phyloP scores from a whole-genome alignment of 2,329 filamentous ascomycete genomes.

The Penicillium capsulatum region DNA sequence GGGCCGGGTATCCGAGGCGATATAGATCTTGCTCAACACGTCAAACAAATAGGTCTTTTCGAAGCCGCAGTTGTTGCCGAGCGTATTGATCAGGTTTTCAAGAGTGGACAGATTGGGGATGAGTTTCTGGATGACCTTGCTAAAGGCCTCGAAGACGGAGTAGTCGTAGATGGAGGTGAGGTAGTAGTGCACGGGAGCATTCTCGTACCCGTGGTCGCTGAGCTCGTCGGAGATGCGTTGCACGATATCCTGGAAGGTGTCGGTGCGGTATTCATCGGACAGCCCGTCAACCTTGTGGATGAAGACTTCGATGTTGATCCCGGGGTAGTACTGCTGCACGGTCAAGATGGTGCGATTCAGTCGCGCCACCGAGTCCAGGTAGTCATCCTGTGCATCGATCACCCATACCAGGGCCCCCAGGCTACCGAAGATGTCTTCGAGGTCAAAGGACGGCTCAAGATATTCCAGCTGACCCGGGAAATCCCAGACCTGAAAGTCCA shows the following conservation, averaged over 20 bases:
- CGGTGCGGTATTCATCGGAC: constrained; percentile 91
- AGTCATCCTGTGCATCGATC: constrained; percentile 97
- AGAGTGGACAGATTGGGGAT: constrained; percentile 90
- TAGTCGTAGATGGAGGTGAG: constrained; percentile 98
- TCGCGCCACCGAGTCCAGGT: constrained; percentile 81
- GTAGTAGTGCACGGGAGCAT: constrained; percentile 90
- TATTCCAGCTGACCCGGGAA: constrained; percentile 94
- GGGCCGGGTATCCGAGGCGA: constrained; percentile 88
- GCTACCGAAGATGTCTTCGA: constrained; percentile 89
- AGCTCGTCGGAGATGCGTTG: constrained; percentile 96
- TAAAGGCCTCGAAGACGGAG: constrained; percentile 96
- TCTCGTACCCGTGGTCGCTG: constrained; percentile 87
- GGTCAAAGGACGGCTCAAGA: constrained; percentile 81
- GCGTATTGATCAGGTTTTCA: constrained; percentile 87
- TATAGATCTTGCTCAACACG: constrained; percentile 96
- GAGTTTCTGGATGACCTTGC: constrained; percentile 96
- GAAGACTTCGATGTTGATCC: constrained; percentile 96
- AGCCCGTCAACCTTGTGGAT: constrained; percentile 99
- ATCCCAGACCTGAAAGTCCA: constrained; percentile 99
- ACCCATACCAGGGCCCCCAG: constrained; percentile 97
- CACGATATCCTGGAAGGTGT: constrained; percentile 94
- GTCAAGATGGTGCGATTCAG: constrained; percentile 86
- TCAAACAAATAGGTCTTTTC: constrained; percentile 99
- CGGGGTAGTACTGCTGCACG: constrained; percentile 80
- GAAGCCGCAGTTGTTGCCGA: constrained; percentile 89